phyloP scores from a whole-genome alignment of 164 flowering plant species.

The Saururus chinensis region DNA sequence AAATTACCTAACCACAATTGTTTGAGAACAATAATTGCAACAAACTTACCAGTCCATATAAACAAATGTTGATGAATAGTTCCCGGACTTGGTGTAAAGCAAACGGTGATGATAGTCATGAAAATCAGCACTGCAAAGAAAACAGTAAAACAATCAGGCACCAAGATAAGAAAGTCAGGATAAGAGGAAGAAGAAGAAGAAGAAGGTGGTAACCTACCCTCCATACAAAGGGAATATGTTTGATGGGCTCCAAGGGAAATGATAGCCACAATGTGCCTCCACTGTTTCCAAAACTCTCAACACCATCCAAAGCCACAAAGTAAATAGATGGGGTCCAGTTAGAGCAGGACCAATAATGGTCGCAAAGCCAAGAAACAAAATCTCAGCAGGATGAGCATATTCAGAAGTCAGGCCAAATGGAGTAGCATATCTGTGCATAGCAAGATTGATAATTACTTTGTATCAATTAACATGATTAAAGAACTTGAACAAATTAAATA shows the following conservation, averaged over 20 bases:
- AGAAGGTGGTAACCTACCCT: conserved; percentile 43
- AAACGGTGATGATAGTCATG: conserved; percentile 99
- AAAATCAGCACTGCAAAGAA: conserved; percentile 69
- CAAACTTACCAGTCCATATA: conserved; percentile 91
- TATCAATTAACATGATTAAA: background rate
- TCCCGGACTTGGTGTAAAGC: conserved; percentile 92
- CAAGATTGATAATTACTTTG: background rate
- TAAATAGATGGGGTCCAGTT: conserved; percentile 92
- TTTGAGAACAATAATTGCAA: background rate
- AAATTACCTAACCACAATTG: background rate
- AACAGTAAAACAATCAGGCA: conserved; percentile 9
- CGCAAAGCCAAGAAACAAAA: conserved; percentile 94
- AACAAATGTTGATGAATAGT: conserved; percentile 86
- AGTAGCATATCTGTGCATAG: conserved; percentile 70
- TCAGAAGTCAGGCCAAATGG: conserved; percentile 98
- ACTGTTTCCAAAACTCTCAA: conserved; percentile 95
- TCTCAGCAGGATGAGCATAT: conserved; percentile 99
- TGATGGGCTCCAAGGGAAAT: conserved; percentile 96
- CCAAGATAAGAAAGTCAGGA: background rate
- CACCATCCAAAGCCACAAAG: conserved; percentile 95
- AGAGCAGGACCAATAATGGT: conserved; percentile 94
- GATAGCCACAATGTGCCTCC: conserved; percentile 98
- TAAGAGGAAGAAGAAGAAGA: background rate
- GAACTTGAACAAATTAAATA: no score
- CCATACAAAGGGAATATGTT: conserved; percentile 87